Conservation (phyloP, 331 rosid species). For the Dryas integrifolia region DNA sequence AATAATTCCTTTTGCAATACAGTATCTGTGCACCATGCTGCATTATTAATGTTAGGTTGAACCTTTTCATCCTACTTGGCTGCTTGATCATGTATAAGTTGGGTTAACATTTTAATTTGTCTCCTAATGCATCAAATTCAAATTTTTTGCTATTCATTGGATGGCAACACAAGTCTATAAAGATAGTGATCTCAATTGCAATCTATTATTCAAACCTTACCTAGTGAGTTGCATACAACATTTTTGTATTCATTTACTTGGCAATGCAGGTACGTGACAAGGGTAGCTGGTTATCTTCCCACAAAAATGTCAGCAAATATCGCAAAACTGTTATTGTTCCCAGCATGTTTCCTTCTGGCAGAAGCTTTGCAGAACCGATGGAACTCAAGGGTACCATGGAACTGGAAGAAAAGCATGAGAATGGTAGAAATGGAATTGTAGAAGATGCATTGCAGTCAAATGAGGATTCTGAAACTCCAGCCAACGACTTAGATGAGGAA, state of each 20-base stretch:
- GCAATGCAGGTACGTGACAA: slow-evolving; percentile 69
- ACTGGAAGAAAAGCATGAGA: slow-evolving; percentile 35
- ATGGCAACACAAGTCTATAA: not conserved
- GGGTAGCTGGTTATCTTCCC: slow-evolving; percentile 71
- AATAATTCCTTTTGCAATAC: not conserved
- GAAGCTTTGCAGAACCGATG: slow-evolving; percentile 31
- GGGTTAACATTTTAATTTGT: not conserved
- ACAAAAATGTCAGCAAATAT: slow-evolving; percentile 59
- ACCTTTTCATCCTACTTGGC: not conserved
- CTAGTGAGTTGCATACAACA: not conserved
- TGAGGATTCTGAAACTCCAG: slow-evolving; percentile 30
- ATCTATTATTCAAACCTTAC: not conserved
- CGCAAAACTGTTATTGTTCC: slow-evolving; percentile 55
- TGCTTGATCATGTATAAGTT: not conserved
- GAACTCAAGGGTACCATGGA: slow-evolving; percentile 32
- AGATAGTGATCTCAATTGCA: not conserved
- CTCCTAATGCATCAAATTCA: not conserved
- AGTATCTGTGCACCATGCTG: not conserved
- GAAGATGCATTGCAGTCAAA: slow-evolving; percentile 37
- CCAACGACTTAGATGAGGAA: slow-evolving; percentile 48
- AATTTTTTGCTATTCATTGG: not conserved
- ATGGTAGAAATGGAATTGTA: slow-evolving; percentile 37
- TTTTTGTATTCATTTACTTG: slow-evolving; percentile 13
- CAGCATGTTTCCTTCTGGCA: slow-evolving; percentile 91
- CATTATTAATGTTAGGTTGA: not conserved